Evolutionary conservation across 2,329 filamentous ascomycete genomes (phyloP).

Genomic region (Sarocladium brachiariae): DNA sequence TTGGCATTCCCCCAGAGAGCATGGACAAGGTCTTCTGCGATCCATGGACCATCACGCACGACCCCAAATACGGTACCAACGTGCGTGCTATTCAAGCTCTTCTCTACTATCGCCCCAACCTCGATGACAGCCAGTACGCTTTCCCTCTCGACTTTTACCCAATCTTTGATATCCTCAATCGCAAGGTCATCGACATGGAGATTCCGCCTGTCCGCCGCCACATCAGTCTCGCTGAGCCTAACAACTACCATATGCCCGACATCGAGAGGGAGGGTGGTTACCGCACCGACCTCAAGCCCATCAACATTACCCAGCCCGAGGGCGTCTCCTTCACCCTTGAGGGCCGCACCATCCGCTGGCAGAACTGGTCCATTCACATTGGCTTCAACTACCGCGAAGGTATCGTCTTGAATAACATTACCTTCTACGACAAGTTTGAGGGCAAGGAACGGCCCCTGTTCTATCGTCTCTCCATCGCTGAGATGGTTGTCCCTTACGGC

Average conservation of each 20-base stretch:
- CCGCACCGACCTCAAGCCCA: constrained; percentile 11
- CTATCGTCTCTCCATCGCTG: constrained; percentile 52
- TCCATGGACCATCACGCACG: constrained; percentile 79
- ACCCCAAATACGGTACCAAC: constrained; percentile 66
- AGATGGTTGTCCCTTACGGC: constrained; percentile 59
- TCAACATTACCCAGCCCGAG: constrained; percentile 8
- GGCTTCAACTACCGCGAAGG: constrained; percentile 60
- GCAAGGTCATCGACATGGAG: constrained; percentile 39
- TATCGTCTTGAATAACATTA: constrained; percentile 55
- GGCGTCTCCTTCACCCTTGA: constrained; percentile 10
- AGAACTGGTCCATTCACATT: constrained; percentile 54
- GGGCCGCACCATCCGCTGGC: constrained; percentile 23
- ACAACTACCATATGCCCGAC: constrained; percentile 30
- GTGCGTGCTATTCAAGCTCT: constrained; percentile 72
- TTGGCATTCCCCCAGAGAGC: constrained; percentile 60
- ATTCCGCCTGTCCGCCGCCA: constrained; percentile 34
- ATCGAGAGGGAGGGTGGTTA: constrained; percentile 2
- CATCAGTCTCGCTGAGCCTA: constrained; percentile 27
- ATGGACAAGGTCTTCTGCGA: constrained; percentile 83
- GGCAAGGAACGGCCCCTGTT: constrained; percentile 52
- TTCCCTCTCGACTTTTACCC: constrained; percentile 47
- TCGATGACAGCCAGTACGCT: constrained; percentile 59
- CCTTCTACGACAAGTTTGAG: constrained; percentile 15
- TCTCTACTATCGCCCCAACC: constrained; percentile 71
- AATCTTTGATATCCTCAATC: constrained; percentile 37